phyloP scores from a whole-genome alignment of 345 rosid species.

The Anastatica hierochuntica region DNA sequence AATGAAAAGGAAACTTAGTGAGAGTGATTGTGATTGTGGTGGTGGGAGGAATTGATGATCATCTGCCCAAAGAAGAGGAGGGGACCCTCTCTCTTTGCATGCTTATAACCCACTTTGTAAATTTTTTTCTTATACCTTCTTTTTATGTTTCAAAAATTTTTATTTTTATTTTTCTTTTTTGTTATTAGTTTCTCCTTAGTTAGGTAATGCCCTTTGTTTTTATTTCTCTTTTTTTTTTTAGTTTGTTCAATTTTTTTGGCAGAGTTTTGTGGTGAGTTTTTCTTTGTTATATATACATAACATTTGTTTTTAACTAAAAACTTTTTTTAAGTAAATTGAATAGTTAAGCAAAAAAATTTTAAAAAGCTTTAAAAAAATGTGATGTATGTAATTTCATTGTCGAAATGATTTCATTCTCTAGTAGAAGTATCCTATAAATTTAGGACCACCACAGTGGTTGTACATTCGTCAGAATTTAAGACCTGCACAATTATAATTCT shows the following conservation, averaged over 20 bases:
- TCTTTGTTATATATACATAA: constrained; percentile 12
- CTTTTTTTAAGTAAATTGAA: neutral
- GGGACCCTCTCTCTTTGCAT: constrained; percentile 33
- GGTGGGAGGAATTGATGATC: constrained; percentile 32
- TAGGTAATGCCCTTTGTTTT: constrained; percentile 17
- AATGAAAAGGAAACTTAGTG: constrained; percentile 22
- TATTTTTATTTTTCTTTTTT: neutral
- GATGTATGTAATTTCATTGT: constrained; percentile 19
- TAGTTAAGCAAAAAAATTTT: neutral
- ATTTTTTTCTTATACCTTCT: constrained; percentile 18
- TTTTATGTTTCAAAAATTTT: neutral
- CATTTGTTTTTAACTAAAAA: constrained; percentile 6
- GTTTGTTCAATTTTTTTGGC: constrained; percentile 19
- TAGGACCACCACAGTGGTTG: constrained; percentile 48
- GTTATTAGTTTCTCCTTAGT: neutral
- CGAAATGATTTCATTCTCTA: constrained; percentile 32
- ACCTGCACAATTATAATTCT: constrained; percentile 29
- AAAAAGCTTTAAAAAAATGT: neutral
- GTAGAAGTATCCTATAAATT: constrained; percentile 21
- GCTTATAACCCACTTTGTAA: constrained; percentile 32
- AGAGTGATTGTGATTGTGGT: constrained; percentile 26
- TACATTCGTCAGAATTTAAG: constrained; percentile 27
- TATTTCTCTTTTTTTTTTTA: constrained; percentile 1
- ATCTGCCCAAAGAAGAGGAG: constrained; percentile 27
- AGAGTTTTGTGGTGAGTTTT: constrained; percentile 17